Percentiles rank a stretch among this genome's conserved stretches.
phyloP scores from a whole-genome alignment of 768 basidiomycete species.

The Boletellus ananiceps region DNA sequence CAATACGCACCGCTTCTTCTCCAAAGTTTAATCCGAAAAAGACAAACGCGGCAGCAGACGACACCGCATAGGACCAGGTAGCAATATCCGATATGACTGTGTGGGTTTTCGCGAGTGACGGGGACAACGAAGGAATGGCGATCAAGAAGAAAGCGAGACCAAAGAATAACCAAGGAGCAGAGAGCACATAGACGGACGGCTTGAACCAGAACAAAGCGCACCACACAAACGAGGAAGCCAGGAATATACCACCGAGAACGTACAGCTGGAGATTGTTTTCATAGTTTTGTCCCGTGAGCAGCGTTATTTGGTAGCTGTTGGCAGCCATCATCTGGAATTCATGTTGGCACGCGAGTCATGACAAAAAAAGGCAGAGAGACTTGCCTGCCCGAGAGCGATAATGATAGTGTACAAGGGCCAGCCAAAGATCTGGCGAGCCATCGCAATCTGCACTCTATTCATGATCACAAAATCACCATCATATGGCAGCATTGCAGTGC shows the following conservation, averaged over 20 bases:
- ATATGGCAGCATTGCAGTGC: slow-evolving; percentile 42
- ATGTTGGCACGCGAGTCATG: slow-evolving; percentile 1
- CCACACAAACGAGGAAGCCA: slow-evolving; percentile 83
- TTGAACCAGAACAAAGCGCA: slow-evolving; percentile 84
- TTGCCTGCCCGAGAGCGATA: slow-evolving; percentile 76
- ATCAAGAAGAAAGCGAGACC: slow-evolving; percentile 89
- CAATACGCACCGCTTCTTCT: slow-evolving; percentile 75
- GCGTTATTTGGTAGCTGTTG: slow-evolving; percentile 92
- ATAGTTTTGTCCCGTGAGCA: slow-evolving; percentile 83
- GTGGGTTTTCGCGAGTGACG: slow-evolving; percentile 56
- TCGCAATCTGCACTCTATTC: slow-evolving; percentile 78
- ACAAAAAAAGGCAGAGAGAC: slow-evolving; percentile 12
- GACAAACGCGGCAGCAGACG: slow-evolving; percentile 87
- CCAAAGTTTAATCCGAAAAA: slow-evolving; percentile 97
- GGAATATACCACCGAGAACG: slow-evolving; percentile 85
- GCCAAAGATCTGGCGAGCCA: slow-evolving; percentile 73
- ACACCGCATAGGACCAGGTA: slow-evolving; percentile 88
- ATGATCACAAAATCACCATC: slow-evolving; percentile 70
- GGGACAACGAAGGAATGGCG: slow-evolving; percentile 73
- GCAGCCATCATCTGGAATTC: slow-evolving; percentile 69
- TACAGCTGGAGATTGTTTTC: slow-evolving; percentile 79
- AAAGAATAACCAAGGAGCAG: slow-evolving; percentile 89
- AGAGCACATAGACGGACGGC: slow-evolving; percentile 84
- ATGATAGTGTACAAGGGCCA: slow-evolving; percentile 94
- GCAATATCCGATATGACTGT: slow-evolving; percentile 69